Percentiles rank a stretch among this genome's conserved stretches.
phyloP scores from a whole-genome alignment of 257 asterid species.

The Verbascum thapsus region DNA sequence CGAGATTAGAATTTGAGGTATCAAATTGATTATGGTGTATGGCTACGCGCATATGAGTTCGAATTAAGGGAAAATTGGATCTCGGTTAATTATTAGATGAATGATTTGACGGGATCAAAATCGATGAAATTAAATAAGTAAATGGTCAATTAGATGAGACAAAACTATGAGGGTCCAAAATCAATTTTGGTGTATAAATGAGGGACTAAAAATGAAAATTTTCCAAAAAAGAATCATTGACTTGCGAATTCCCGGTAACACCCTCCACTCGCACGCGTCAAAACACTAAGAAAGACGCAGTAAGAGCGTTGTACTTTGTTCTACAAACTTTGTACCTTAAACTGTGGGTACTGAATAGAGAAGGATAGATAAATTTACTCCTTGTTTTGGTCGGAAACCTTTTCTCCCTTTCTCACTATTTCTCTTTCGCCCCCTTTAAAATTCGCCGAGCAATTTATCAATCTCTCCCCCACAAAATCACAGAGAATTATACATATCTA shows the following conservation, averaged over 20 bases:
- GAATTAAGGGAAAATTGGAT: too few species aligned
- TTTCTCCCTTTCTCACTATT: conserved; percentile 10
- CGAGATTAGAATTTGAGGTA: too few species aligned
- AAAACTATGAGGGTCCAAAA: too few species aligned
- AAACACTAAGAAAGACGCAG: neutral
- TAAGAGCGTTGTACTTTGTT: conserved; percentile 28
- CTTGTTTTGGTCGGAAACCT: conserved; percentile 31
- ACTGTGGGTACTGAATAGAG: conserved; percentile 26
- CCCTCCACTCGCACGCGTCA: conserved; percentile 38
- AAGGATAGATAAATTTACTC: conserved; percentile 32
- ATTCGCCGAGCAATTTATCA: conserved; percentile 44
- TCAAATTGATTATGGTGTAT: too few species aligned
- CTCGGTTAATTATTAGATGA: too few species aligned
- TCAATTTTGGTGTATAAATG: too few species aligned
- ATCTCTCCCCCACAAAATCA: conserved; percentile 27
- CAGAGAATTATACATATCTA: conserved; percentile 20
- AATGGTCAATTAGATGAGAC: too few species aligned
- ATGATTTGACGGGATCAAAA: too few species aligned
- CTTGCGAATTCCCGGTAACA: conserved; percentile 19
- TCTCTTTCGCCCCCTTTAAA: conserved; percentile 25
- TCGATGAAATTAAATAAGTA: too few species aligned
- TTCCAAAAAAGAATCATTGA: conserved; percentile 20
- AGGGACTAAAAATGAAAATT: too few species aligned
- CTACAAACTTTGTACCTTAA: conserved; percentile 31
- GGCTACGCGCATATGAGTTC: too few species aligned